Evolutionary conservation across 805 yeast species (phyloP), one percentile per base, ranked within the genome.

Genomic region (Candida khao-thaluensis): DNA sequence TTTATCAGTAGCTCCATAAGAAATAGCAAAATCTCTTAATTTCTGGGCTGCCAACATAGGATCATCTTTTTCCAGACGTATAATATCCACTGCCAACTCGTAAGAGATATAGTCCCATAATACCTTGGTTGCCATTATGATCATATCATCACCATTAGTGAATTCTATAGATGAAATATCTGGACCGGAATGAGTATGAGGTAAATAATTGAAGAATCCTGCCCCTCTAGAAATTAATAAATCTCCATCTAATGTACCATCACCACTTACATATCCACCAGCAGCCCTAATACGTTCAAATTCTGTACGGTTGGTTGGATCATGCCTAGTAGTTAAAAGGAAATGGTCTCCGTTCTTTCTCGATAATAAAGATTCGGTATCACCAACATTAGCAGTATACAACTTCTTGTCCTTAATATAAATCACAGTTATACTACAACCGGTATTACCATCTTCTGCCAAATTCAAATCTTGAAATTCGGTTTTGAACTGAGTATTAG

Each of bases 31-130:
- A 60, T 93, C 99, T 54, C 98, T 78, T 49, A 93, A 69, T 54
- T 85, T 88, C 51, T 88, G 95, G 0, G 99, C 97, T 1, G 97
- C 97, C 17, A 80, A 59, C 79, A 87, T 82, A 2, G 97, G 95
- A 50, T 86, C 87, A 14, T 80, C 80, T 51, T 79, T 80, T 52
- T 82, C 86, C 45, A 82, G 86, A 44, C 96, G 74, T 10, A 90
- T 82, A 41, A 93, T 80, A 61, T 93, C 99, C 24, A 90, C 95
- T 0, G 95, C 96, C 10, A 87, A 74, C 52, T 89, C 95, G 48
- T 78, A 79, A 7, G 89, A 77, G 45, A 93, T 74, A 51, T 72
- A 77, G 43, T 90, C 89, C 96, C 98, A 93, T 35, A 93, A 61
- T 41, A 82, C 85, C 43, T 77, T 78, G 2, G 93, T 82, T 9